Percentiles rank a stretch among this genome's conserved stretches.
These are phyloP conservation scores for Xylaria sp. DNA, from an alignment of 2,329 filamentous ascomycete species.

Conservation along the genomic window DNA sequence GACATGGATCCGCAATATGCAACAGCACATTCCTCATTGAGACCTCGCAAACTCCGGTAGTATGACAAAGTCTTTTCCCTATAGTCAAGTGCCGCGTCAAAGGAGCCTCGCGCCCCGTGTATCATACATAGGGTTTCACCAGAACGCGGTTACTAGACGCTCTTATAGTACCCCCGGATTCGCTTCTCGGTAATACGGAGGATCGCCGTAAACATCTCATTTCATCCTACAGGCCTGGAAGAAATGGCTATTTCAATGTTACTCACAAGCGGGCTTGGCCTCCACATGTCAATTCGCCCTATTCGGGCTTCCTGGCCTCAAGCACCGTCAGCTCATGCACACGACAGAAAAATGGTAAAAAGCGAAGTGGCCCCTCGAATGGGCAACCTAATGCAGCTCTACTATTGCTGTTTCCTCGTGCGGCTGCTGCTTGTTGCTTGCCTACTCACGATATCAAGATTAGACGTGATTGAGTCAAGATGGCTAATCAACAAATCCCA, in stretches of 20 bases:
- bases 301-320: slow-evolving; percentile 12
- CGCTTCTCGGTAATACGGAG: slow-evolving; percentile 29
- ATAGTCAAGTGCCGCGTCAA: slow-evolving; percentile 29
- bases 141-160: slow-evolving; percentile 27
- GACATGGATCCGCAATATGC: neutral
- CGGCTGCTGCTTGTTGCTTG: neutral
- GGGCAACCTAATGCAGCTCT: neutral
- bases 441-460: neutral
- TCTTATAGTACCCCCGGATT: slow-evolving; percentile 24
- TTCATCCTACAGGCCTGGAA: slow-evolving; percentile 36
- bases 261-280: slow-evolving; percentile 30
- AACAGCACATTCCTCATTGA: slow-evolving; percentile 12
- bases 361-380: neutral
- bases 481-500: slow-evolving; percentile 33
- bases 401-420: neutral
- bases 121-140: slow-evolving; percentile 20
- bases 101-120: slow-evolving; percentile 17
- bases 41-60: neutral
- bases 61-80: neutral
- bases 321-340: slow-evolving; percentile 15
- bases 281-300: slow-evolving; percentile 19
- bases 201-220: slow-evolving; percentile 18
- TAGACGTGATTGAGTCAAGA: slow-evolving; percentile 9
- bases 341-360: slow-evolving; percentile 15
- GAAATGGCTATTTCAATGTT: slow-evolving; percentile 33